Conservation (phyloP, 176 grass and related monocot genomes). For the Elymus sibiricus region DNA sequence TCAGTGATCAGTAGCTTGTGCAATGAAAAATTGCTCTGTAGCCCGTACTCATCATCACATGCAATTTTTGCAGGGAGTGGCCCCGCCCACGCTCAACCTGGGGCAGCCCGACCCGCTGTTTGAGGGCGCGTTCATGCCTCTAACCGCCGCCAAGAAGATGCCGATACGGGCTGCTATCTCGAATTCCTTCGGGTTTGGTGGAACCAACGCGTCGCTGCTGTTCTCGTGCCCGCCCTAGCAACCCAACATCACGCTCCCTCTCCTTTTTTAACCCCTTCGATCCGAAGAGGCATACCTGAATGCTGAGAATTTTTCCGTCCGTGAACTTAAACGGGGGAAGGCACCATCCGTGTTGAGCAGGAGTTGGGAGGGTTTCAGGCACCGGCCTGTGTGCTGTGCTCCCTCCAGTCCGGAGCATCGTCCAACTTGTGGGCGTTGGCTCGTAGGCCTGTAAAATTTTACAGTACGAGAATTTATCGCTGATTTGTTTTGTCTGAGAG, state of each 20-base stretch:
- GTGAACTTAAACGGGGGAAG: not conserved
- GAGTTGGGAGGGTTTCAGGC: not conserved
- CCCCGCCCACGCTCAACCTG: slow-evolving; percentile 77
- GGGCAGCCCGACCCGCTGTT: slow-evolving; percentile 57
- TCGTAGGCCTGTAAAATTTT: too few relatives aligned
- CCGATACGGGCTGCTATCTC: slow-evolving; percentile 69
- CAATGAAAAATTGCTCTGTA: not conserved
- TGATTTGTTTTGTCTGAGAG: not conserved
- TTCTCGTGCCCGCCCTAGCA: slow-evolving; percentile 44
- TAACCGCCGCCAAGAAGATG: slow-evolving; percentile 55
- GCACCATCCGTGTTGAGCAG: slow-evolving; percentile 27
- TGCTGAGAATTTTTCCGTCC: not conserved
- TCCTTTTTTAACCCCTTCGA: not conserved
- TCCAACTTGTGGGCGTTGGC: not conserved
- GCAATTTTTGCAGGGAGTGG: slow-evolving; percentile 45
- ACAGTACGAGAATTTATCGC: not conserved
- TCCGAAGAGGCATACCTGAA: not conserved
- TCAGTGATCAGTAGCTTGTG: not conserved
- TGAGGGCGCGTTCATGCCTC: slow-evolving; percentile 52
- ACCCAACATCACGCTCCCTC: not conserved
- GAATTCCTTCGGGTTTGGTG: slow-evolving; percentile 92
- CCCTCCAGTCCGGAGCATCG: not conserved
- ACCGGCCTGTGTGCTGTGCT: not conserved
- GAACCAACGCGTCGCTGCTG: slow-evolving; percentile 80
- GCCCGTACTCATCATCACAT: not conserved